Percentiles rank a stretch among this genome's conserved stretches.
Evolutionary conservation across 257 asterid species (phyloP).

Genomic region (Haberlea rhodopensis): DNA sequence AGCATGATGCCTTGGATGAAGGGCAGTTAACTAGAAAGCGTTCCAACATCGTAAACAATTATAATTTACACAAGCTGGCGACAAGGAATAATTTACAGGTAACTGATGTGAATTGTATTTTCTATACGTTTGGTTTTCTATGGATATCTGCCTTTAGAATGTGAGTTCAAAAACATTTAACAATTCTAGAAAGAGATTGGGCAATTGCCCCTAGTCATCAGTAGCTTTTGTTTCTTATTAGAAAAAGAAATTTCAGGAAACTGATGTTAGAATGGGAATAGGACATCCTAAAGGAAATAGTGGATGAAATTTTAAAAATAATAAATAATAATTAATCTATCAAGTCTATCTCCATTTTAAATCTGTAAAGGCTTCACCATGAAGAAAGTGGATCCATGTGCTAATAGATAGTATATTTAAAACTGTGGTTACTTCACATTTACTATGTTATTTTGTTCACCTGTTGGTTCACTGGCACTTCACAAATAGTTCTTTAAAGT

Average conservation of each 20-base stretch:
- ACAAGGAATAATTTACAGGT: slow-evolving; percentile 75
- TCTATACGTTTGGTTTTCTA: not conserved
- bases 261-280: not conserved
- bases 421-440: not conserved
- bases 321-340: not conserved
- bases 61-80: slow-evolving; percentile 65
- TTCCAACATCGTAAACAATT: slow-evolving; percentile 76
- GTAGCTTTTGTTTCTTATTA: not conserved
- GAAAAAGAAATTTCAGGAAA: not conserved
- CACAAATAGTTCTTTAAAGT: not conserved
- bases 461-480: not conserved
- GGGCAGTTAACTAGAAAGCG: slow-evolving; percentile 93
- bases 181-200: too few species aligned
- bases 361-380: not conserved
- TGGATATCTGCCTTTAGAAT: not conserved
- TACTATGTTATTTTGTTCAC: not conserved
- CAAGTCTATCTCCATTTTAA: not conserved
- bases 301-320: not conserved
- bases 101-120: slow-evolving; percentile 24
- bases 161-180: not conserved
- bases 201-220: not conserved
- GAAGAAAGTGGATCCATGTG: not conserved
- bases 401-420: not conserved
- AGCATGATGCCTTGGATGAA: slow-evolving; percentile 71
- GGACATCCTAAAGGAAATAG: not conserved